Percentiles rank a stretch among this genome's conserved stretches.
These are phyloP conservation scores for Penicillium janthinellum DNA, from an alignment of 2,329 filamentous ascomycete genomes.

Conservation along the genomic window DNA sequence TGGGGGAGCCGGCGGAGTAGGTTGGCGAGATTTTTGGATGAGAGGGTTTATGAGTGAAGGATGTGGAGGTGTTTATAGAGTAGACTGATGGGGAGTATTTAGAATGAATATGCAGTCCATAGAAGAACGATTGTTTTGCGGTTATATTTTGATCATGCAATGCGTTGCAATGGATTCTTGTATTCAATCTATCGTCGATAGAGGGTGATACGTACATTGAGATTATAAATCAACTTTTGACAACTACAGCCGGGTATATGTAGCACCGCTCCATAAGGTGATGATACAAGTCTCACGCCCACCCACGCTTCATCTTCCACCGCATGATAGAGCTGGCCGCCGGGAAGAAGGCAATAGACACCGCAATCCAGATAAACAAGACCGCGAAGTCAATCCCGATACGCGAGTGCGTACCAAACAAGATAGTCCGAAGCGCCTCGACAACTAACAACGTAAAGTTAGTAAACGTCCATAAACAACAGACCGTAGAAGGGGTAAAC, in stretches of 20 bases:
- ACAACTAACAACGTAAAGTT: conserved; percentile 48
- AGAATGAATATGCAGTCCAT: too few relatives aligned
- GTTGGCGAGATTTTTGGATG: background rate
- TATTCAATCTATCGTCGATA: too few relatives aligned
- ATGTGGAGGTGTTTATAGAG: background rate
- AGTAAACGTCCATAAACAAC: conserved; percentile 1
- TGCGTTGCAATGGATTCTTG: too few relatives aligned
- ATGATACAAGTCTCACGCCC: background rate
- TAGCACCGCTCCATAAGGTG: too few relatives aligned
- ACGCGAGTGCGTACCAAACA: conserved; percentile 61
- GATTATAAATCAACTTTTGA: too few relatives aligned
- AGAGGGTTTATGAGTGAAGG: too few relatives aligned
- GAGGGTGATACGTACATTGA: too few relatives aligned
- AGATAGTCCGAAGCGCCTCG: conserved; percentile 59
- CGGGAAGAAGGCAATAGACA: conserved; percentile 32
- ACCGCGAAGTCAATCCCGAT: conserved; percentile 65
- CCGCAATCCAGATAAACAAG: conserved; percentile 57
- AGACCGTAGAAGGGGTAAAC: conserved; percentile 16
- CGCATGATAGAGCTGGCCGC: conserved; percentile 34
- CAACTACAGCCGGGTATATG: too few relatives aligned
- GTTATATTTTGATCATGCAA: too few relatives aligned
- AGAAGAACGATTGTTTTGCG: too few relatives aligned
- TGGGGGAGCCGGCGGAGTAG: conserved; percentile 15
- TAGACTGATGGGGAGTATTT: too few relatives aligned
- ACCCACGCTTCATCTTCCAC: conserved; percentile 35